phyloP scores from a whole-genome alignment of 2,329 filamentous ascomycete species.

The Scedosporium apiospermum region DNA sequence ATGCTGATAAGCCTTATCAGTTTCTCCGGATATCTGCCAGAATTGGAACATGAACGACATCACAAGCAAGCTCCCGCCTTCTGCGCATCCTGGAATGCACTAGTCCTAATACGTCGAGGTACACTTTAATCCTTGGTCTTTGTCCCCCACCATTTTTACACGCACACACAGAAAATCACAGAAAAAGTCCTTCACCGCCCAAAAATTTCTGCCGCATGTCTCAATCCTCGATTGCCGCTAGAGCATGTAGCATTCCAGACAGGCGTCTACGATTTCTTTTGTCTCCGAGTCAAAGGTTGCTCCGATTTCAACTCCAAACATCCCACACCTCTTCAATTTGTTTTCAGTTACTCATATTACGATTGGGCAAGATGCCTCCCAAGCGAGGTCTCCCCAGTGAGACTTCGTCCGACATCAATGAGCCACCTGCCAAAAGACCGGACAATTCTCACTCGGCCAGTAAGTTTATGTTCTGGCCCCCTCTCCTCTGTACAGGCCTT shows the following conservation, averaged over 20 bases:
- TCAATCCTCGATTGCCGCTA: neutral
- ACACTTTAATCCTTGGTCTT: neutral
- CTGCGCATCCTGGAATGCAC: no score
- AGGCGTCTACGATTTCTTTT: no score
- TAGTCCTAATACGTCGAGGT: no score
- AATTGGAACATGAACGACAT: neutral
- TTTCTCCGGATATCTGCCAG: conserved; percentile 5
- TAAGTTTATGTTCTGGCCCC: neutral
- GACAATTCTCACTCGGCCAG: neutral
- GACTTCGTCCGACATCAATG: neutral
- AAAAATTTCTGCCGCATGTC: conserved; percentile 4
- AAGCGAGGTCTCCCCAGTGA: neutral
- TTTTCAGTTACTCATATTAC: neutral
- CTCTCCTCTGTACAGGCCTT: neutral
- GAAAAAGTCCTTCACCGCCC: conserved; percentile 5
- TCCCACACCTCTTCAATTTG: neutral
- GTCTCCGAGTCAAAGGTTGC: no score
- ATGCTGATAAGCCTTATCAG: conserved; percentile 8
- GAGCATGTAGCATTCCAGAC: no score
- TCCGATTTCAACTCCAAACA: neutral
- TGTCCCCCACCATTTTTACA: neutral
- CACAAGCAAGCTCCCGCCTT: neutral
- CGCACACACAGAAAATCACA: neutral
- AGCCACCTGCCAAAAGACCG: conserved; percentile 1
- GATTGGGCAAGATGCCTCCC: neutral